These are phyloP conservation scores for Chytriomyces confervae DNA, from an alignment of 192 early-diverging fungal genomes.

Conservation along the genomic window DNA sequence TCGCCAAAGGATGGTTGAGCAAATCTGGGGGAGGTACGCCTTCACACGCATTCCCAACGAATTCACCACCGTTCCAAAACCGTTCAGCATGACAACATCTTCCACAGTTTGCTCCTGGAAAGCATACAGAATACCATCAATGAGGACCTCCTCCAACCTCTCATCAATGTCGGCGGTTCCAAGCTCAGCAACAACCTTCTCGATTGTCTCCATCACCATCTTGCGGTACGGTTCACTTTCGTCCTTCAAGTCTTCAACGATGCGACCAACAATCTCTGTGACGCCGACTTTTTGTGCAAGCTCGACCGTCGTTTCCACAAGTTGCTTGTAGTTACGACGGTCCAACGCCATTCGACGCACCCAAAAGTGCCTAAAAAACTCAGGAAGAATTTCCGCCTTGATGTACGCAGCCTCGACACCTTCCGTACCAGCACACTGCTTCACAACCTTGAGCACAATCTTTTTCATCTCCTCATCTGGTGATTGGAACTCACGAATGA, in stretches of 20 bases:
- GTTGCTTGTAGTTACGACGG: constrained; percentile 86
- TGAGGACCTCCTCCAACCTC: constrained; percentile 90
- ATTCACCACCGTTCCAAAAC: constrained; percentile 94
- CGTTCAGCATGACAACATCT: constrained; percentile 90
- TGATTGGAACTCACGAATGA: constrained; percentile 96
- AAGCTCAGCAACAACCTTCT: constrained; percentile 73
- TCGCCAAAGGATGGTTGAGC: constrained; percentile 93
- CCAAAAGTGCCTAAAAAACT: constrained; percentile 98
- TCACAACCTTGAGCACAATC: constrained; percentile 96
- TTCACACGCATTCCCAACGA: constrained; percentile 87
- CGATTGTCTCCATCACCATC: constrained; percentile 98
- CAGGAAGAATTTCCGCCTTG: constrained; percentile 88
- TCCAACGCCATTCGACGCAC: constrained; percentile 96
- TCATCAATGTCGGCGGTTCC: constrained; percentile 92
- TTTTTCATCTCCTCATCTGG: constrained; percentile 99
- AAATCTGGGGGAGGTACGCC: constrained; percentile 93
- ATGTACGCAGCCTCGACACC: constrained; percentile 88
- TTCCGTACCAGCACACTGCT: constrained; percentile 93
- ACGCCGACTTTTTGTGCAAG: constrained; percentile 93
- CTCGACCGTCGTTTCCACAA: constrained; percentile 97
- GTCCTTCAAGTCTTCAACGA: constrained; percentile 94
- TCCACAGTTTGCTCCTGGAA: constrained; percentile 99
- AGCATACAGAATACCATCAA: constrained; percentile 96
- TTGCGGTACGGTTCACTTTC: constrained; percentile 90
- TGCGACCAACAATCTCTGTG: constrained; percentile 82